phyloP scores from a whole-genome alignment of 495 filamentous ascomycete genomes.

The Paragyromitra xinjiangensis region DNA sequence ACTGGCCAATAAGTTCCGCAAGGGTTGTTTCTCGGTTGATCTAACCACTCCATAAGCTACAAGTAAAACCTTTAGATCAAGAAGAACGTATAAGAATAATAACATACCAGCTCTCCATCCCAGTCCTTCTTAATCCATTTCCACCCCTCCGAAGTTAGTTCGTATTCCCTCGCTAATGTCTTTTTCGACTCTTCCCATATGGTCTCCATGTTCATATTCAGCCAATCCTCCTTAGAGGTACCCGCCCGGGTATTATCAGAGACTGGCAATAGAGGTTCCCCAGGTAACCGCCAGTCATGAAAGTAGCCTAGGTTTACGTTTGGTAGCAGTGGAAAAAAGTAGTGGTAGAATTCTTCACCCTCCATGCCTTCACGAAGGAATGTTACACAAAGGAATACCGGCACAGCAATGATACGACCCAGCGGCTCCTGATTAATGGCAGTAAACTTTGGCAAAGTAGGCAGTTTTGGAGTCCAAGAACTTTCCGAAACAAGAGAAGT shows the following conservation, averaged over 20 bases:
- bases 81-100: background rate
- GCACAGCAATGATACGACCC: background rate
- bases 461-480: background rate
- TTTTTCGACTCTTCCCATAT: slow-evolving; percentile 6
- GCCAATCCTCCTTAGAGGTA: background rate
- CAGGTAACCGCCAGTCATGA: background rate
- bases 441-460: background rate
- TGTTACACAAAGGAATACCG: slow-evolving; percentile 1
- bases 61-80: background rate
- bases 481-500: background rate
- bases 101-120: slow-evolving; percentile 15
- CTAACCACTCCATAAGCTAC: slow-evolving; percentile 2
- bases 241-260: background rate
- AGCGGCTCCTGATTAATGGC: background rate
- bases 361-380: background rate
- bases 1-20: background rate
- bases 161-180: slow-evolving; percentile 3
- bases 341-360: slow-evolving; percentile 10
- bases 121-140: slow-evolving; percentile 13
- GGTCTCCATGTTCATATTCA: slow-evolving; percentile 1
- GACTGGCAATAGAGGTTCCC: background rate
- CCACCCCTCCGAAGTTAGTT: background rate
- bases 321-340: slow-evolving; percentile 19
- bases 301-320: background rate
- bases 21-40: background rate